Evolutionary conservation across 2,329 filamentous ascomycete genomes (phyloP), one percentile per base, ranked within the genome.

Genomic region (Phialophora verrucosa): DNA sequence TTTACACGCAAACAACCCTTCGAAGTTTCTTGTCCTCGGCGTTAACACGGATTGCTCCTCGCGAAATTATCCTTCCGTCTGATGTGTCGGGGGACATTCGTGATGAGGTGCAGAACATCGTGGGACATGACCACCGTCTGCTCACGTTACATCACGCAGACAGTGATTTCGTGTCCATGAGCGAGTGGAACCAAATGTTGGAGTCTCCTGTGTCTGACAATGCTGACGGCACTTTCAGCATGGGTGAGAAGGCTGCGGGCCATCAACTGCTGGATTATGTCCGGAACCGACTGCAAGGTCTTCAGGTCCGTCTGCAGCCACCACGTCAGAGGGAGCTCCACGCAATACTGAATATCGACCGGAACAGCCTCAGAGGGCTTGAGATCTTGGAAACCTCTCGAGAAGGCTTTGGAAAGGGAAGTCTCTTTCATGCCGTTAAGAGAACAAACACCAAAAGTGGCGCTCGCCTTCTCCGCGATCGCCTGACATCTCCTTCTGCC

Each of bases 381-480:
- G 95, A 99, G 77, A 91, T 99, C 70, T 88, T 92, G 70, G 88
- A 89, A 75, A 98, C 95, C 0, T 88, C 96, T 59, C 87, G 90
- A 57, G 94, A 98, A 73, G 89, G 91, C 2, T 79, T 85, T 23
- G 90, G 90, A 47, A 88, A 90, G 70, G 95, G 95, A 4, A 97
- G 93, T 75, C 81, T 99, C 51, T 81, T 99, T 44, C 93, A 98
- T 78, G 91, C 92, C n/a, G 86, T 98, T 60, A 88, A 93, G 66
- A 87, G 90, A 61, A 99, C 95, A 0, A 91, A 93, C 17, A 99
- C 95, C 0, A 96, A 93, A 75, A 93, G 94, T 71, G 95, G 95
- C 62, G 90, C 93, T 25, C 87, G 95, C 49, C 83, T 98, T 57
- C 83, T 99, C 6, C 90, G 90, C 69, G 89, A 93, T 71, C 92